Evolutionary conservation across 441 rosid species (phyloP), one percentile per base, ranked within the genome.

Genomic region (Gossypium gossypioides): DNA sequence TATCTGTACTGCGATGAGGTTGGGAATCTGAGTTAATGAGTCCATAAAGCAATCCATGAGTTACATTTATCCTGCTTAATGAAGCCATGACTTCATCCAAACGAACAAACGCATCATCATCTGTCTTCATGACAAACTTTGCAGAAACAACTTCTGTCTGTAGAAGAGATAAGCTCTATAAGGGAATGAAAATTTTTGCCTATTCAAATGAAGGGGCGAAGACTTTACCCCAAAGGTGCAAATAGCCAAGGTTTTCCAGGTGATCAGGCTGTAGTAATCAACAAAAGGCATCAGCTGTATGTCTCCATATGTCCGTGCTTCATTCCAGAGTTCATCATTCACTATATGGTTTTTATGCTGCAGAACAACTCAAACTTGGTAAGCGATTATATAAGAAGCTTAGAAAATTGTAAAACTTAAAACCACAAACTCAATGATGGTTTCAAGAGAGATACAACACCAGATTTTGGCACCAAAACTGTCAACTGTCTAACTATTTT

Each of bases 231-330:
- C 98, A 69, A 84, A 92, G 71, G 90, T 92, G 88, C 97, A 95
- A 79, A 92, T 95, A 8, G 97, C 98, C 80, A 95, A 78, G 74
- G 97, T 92, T 86, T 95, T 95, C 97, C 93, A 92, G 61, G 95
- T 95, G 80, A 92, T 95, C 72, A 95, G 90, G 84, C 84, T 91
- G 81, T 95, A 95, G 83, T 95, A 92, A 74, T 92, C 99, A 72
- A 92, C 99, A 80, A 95, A 95, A 69, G 97, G 99, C 97, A 95
- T 87, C 73, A 92, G 80, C 82, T 92, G 97, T 75, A 95, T 79
- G 74, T 95, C 97, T 79, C 92, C 91, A 51, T 92, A 89, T 10
- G 90, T 92, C 42, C 70, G 72, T 62, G 96, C 97, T 79, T 95
- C 99, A 32, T 86, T 85, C 97, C 99, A 95, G 6, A 95, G 96